Percentiles rank a stretch among this genome's conserved stretches.
These are phyloP conservation scores for Vigna reflexopilosa DNA, from an alignment of 306 rosid genomes.

Conservation along the genomic window DNA sequence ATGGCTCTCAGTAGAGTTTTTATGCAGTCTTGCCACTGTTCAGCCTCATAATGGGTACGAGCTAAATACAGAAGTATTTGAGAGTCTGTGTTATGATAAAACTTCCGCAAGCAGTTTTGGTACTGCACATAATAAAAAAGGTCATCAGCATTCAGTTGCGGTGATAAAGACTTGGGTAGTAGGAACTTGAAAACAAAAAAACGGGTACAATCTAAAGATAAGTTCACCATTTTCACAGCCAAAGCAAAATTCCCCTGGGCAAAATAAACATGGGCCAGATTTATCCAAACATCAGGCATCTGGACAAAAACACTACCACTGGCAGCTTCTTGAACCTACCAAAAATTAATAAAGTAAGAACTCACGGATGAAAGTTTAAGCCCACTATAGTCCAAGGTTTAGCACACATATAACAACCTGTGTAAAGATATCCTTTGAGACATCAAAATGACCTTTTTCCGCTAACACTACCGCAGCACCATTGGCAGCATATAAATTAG, in stretches of 20 bases:
- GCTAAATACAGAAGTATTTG: conserved; percentile 96
- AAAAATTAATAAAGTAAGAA: conserved; percentile 46
- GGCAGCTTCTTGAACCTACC: conserved; percentile 99
- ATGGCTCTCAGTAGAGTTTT: conserved; percentile 91
- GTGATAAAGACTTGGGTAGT: conserved; percentile 25
- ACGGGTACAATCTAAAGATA: conserved; percentile 37
- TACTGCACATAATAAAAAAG: conserved; percentile 73
- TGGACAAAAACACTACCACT: conserved; percentile 98
- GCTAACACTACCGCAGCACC: conserved; percentile 98
- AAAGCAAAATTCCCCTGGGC: conserved; percentile 94
- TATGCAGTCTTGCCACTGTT: conserved; percentile 99
- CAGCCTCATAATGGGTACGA: conserved; percentile 96
- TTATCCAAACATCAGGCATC: conserved; percentile 99
- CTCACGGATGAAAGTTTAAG: conserved; percentile 40
- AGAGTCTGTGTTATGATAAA: conserved; percentile 88
- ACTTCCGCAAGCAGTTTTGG: conserved; percentile 98
- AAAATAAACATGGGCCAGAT: conserved; percentile 97
- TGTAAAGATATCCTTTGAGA: conserved; percentile 90
- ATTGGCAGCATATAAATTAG: conserved; percentile 97
- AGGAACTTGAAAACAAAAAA: conserved; percentile 15
- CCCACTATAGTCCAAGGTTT: conserved; percentile 32
- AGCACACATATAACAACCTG: conserved; percentile 57
- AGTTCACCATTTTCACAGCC: conserved; percentile 94
- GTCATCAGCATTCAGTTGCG: conserved; percentile 44
- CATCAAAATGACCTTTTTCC: conserved; percentile 98